Conservation (phyloP, 2,329 filamentous ascomycete genomes). For the Hypomyces rosellus region DNA sequence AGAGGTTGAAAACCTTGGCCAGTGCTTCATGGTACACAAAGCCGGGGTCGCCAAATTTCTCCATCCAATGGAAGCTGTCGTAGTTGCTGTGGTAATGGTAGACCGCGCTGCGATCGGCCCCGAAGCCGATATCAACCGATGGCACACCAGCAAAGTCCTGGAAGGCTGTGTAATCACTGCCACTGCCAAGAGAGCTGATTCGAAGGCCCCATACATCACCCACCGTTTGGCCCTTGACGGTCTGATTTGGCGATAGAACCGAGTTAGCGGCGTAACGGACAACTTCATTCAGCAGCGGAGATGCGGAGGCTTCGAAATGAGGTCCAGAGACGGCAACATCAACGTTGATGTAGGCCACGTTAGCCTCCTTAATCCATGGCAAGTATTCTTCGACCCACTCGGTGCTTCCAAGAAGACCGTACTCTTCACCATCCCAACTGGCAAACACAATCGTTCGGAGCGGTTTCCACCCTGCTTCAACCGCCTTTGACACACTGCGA, state of each 20-base stretch:
- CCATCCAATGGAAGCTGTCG: constrained; percentile 87
- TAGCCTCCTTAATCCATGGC: constrained; percentile 67
- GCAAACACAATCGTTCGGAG: constrained; percentile 87
- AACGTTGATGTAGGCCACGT: constrained; percentile 80
- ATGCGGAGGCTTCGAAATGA: constrained; percentile 58
- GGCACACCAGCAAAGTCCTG: constrained; percentile 65
- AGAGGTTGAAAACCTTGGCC: constrained; percentile 58
- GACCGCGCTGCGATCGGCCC: constrained; percentile 39
- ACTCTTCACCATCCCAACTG: constrained; percentile 78
- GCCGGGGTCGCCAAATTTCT: constrained; percentile 64
- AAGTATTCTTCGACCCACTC: constrained; percentile 92
- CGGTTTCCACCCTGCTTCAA: constrained; percentile 54
- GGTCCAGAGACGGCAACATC: constrained; percentile 67
- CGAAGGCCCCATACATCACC: constrained; percentile 58
- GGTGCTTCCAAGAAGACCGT: constrained; percentile 77
- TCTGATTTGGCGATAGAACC: constrained; percentile 70
- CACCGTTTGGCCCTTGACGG: constrained; percentile 63
- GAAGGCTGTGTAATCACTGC: constrained; percentile 70
- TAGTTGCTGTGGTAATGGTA: constrained; percentile 91
- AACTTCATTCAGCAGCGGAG: constrained; percentile 69
- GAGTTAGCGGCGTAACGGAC: constrained; percentile 59
- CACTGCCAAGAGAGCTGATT: constrained; percentile 63
- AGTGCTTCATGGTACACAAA: constrained; percentile 61
- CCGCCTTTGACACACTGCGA: constrained; percentile 64
- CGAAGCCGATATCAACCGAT: constrained; percentile 58